Evolutionary conservation across 2,329 filamentous ascomycete genomes (phyloP), one percentile per base, ranked within the genome.

Genomic region (Lasiodiplodia theobromae): DNA sequence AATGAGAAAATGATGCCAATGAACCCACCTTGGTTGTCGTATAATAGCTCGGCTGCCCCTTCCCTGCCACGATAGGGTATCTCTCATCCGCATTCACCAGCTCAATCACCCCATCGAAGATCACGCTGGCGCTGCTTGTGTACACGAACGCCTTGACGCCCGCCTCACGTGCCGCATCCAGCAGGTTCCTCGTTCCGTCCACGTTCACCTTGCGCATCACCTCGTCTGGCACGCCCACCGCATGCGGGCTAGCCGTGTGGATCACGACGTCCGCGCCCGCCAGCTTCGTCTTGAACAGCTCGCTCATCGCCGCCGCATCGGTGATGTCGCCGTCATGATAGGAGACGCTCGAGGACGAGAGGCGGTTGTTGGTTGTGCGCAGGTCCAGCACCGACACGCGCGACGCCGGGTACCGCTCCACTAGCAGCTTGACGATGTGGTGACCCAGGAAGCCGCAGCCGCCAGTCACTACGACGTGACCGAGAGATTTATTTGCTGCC

Each of bases 81-180:
- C 79, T 75, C 74, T 85, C 83, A 70, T 86, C 81, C 25, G 82
- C 85, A 70, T 86, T 83, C 71, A 84, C 74, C 51, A 87, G 77
- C 72, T 84, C 80, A 54, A 74, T 78, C 52, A 76, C 71, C 11
- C 77, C 80, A 71, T 84, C 82, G 64, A 83, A 80, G 49, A 86
- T 78, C 25, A 86, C 81, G 52, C 83, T 84, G 6, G 84, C 82
- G 28, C 80, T 83, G 72, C 82, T 85, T 21, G 85, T 86, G 73
- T 85, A 85, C 18, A 87, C 81, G 69, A 87, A 85, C 2, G 82
- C 84, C 75, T 84, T 85, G 52, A 85, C 83, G 2, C 82, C 82
- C 3, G 79, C 77, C 71, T 84, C 80, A 71, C 82, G 80, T 38
- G 84, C 80, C 16, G 79, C 83, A 69, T 82, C 75, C 28, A 86